These are phyloP conservation scores for Leucocoprinus sp. DNA, from an alignment of 768 basidiomycete genomes.

Conservation along the genomic window DNA sequence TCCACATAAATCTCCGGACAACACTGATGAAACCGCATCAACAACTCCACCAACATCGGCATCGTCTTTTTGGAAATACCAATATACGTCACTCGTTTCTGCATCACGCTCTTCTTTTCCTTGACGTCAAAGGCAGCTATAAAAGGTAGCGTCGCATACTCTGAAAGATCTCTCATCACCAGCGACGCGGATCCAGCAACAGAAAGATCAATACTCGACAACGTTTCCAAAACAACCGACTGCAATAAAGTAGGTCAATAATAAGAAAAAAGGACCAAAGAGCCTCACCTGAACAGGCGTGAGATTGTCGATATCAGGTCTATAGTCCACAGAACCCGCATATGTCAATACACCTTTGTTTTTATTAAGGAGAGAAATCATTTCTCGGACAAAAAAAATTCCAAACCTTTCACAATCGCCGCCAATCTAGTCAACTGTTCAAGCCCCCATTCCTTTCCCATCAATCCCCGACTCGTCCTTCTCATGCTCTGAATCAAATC, in stretches of 20 bases:
- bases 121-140: constrained; percentile 65
- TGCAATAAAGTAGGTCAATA: constrained; percentile 24
- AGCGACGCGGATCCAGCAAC: constrained; percentile 58
- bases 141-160: constrained; percentile 84
- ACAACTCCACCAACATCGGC: constrained; percentile 77
- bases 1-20: constrained; percentile 59
- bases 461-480: constrained; percentile 36
- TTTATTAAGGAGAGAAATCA: neutral
- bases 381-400: neutral
- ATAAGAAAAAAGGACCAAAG: constrained; percentile 9
- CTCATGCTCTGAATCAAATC: constrained; percentile 61
- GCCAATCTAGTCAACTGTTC: constrained; percentile 61
- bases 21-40: constrained; percentile 56
- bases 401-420: constrained; percentile 65
- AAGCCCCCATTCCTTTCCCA: constrained; percentile 57
- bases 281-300: constrained; percentile 67
- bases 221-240: constrained; percentile 63
- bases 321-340: constrained; percentile 73
- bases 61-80: constrained; percentile 83
- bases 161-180: constrained; percentile 76
- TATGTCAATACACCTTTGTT: constrained; percentile 68
- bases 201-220: constrained; percentile 59
- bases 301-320: constrained; percentile 79
- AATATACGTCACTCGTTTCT: constrained; percentile 78
- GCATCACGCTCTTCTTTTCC: too few relatives aligned